phyloP scores from a whole-genome alignment of 2,329 filamentous ascomycete genomes.

The Allantophomopsis cytisporea region DNA sequence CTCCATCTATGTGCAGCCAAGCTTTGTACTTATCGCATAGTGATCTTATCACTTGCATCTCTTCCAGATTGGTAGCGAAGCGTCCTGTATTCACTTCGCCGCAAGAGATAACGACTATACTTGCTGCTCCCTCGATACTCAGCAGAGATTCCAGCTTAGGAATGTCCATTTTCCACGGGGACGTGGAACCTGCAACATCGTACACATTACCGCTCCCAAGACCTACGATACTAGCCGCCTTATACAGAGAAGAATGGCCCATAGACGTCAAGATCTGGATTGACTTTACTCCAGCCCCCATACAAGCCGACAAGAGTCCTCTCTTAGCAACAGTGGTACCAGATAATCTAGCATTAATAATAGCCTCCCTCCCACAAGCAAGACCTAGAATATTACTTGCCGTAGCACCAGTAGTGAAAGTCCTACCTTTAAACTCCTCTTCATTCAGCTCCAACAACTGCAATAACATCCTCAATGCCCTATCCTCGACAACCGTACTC shows the following conservation, averaged over 20 bases:
- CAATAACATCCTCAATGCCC: constrained; percentile 54
- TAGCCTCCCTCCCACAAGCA: constrained; percentile 56
- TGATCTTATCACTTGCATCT: constrained; percentile 41
- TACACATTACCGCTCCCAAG: constrained; percentile 58
- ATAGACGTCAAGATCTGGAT: constrained; percentile 71
- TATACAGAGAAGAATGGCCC: constrained; percentile 72
- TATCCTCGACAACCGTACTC: constrained; percentile 63
- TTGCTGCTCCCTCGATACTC: constrained; percentile 38
- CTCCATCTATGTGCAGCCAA: constrained; percentile 84
- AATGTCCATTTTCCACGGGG: constrained; percentile 61
- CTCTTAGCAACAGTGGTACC: constrained; percentile 46
- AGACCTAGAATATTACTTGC: constrained; percentile 52
- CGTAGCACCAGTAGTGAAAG: constrained; percentile 66
- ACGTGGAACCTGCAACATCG: constrained; percentile 36
- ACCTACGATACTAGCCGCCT: constrained; percentile 73
- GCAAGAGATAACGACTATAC: constrained; percentile 68
- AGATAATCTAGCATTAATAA: constrained; percentile 27
- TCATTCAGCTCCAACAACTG: constrained; percentile 49
- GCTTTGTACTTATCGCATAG: constrained; percentile 61
- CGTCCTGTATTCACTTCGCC: constrained; percentile 85
- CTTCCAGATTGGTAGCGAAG: constrained; percentile 43
- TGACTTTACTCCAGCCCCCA: constrained; percentile 44
- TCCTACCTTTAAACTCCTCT: constrained; percentile 52
- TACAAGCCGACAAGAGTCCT: constrained; percentile 56
- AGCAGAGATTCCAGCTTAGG: constrained; percentile 48